Evolutionary conservation across 495 filamentous ascomycete species (phyloP).

Genomic region (Daldinia caldariorum): DNA sequence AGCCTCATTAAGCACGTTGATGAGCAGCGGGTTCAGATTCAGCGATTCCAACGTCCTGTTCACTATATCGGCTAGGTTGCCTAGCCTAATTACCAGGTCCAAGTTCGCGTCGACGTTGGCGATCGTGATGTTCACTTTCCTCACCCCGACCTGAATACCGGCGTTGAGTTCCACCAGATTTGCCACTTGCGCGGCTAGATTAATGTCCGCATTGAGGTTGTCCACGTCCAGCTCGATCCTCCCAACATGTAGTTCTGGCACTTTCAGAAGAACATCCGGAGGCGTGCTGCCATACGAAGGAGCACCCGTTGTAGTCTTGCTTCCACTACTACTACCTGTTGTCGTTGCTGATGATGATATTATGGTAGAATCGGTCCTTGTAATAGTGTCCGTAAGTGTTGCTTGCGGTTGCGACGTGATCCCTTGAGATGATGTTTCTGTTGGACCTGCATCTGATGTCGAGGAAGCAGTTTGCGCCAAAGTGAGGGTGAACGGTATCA

Average conservation of each 20-base stretch:
- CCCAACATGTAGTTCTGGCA: constrained; percentile 63
- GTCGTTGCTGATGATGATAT: constrained; percentile 34
- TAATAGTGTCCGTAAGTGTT: constrained; percentile 21
- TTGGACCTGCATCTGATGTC: constrained; percentile 27
- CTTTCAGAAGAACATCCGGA: constrained; percentile 64
- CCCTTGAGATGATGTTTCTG: constrained; percentile 23
- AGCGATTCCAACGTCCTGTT: constrained; percentile 64
- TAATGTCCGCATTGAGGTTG: constrained; percentile 64
- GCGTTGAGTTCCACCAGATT: constrained; percentile 65
- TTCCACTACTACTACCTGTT: constrained; percentile 24
- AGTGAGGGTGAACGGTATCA: constrained; percentile 18
- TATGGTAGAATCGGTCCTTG: constrained; percentile 16
- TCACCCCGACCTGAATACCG: constrained; percentile 60
- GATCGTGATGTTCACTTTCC: constrained; percentile 69
- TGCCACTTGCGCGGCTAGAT: constrained; percentile 65
- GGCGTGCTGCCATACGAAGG: constrained; percentile 43
- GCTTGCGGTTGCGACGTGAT: constrained; percentile 19
- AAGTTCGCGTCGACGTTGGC: constrained; percentile 64
- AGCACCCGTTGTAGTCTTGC: constrained; percentile 29
- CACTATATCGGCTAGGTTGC: constrained; percentile 67
- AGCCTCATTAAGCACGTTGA: constrained; percentile 63
- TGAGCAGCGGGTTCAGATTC: constrained; percentile 66
- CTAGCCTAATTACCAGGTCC: constrained; percentile 65
- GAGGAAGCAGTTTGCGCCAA: constrained; percentile 46
- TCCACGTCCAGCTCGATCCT: constrained; percentile 66